Evolutionary conservation across 2,329 filamentous ascomycete genomes (phyloP), one percentile per base, ranked within the genome.

Genomic region (Bertia moriformis): DNA sequence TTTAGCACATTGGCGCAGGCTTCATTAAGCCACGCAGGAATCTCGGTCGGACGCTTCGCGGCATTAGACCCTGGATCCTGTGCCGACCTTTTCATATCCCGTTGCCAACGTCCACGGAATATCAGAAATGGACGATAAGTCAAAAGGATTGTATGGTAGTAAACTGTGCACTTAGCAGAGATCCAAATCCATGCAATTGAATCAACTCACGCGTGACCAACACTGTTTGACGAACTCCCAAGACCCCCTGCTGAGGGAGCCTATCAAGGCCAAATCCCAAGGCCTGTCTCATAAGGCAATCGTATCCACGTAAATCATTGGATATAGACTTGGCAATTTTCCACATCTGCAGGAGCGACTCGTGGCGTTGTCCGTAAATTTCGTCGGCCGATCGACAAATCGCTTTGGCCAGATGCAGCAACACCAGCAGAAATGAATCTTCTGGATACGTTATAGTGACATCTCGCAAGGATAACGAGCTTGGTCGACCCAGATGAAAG

Each of bases 41-140:
- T 53, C 29, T 53, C 48, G 2, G 44, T 47, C 3, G 49, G 44
- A 13, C 32, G 32, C 7, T 35, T 10, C 7, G 10, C 7, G 7
- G 32, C 7, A 35, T 35, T 17, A 15, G 10, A 7, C 7, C 10
- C 10, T 17, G 32, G 7, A 7, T 35, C 15, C 10, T 7, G 7
- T 10, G 32, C 12, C 12, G 15, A 17, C 10, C 7, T 13, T 17
- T 48, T 49, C 40, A 44, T 47, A 19, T 54, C 50, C 7, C 50
- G 48, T 22, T 48, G 51, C 51, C 51, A 56, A 38, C 55, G 51
- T 4, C 55, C 55, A 4, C 56, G 49, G 24, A 59, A 59, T 3
- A 59, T 55, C 18, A 60, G 39, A 38, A 60, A 60, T 2, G 57
- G 57, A 0, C 57, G 51, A 40, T 57, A 58, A 1, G 53, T 58